Percentiles rank a stretch among this genome's conserved stretches.
phyloP scores from a whole-genome alignment of 1,284 basidiomycete genomes.

The Cryptococcus hybrid region DNA sequence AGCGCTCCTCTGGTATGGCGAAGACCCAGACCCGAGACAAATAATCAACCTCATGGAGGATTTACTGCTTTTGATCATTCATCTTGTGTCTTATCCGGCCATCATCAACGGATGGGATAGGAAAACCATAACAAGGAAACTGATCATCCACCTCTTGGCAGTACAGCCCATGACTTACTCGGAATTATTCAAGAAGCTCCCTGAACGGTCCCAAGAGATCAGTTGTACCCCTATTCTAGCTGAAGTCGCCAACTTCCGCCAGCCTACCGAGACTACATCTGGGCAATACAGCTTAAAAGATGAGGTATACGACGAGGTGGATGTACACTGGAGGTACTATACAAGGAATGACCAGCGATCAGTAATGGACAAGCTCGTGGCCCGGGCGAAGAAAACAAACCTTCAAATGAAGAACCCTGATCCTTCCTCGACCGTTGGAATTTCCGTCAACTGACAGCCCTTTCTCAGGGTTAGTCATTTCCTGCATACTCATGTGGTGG shows the following conservation, averaged over 20 bases:
- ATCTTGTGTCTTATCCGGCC: slow-evolving; percentile 78
- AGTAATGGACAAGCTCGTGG: slow-evolving; percentile 76
- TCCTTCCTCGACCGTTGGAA: slow-evolving; percentile 68
- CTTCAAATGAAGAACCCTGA: slow-evolving; percentile 59
- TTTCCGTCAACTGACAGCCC: slow-evolving; percentile 49
- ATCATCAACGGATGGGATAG: slow-evolving; percentile 71
- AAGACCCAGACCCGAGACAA: slow-evolving; percentile 33
- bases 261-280: slow-evolving; percentile 66
- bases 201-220: slow-evolving; percentile 80
- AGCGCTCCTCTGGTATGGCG: slow-evolving; percentile 26
- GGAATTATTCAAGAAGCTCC: slow-evolving; percentile 85
- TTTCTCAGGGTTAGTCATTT: slow-evolving; percentile 37
- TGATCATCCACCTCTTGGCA: slow-evolving; percentile 88
- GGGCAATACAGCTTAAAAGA: slow-evolving; percentile 88
- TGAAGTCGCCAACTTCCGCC: slow-evolving; percentile 77
- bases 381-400: slow-evolving; percentile 59
- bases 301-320: slow-evolving; percentile 79
- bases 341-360: slow-evolving; percentile 92
- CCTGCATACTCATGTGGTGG: slow-evolving; percentile 29
- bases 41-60: slow-evolving; percentile 88
- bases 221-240: slow-evolving; percentile 78
- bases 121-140: slow-evolving; percentile 67
- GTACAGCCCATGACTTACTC: slow-evolving; percentile 87
- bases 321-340: slow-evolving; percentile 97
- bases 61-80: slow-evolving; percentile 81